These are phyloP conservation scores for Globisporangium alternatum DNA, from an alignment of 352 stramenopile genomes.

Conservation along the genomic window DNA sequence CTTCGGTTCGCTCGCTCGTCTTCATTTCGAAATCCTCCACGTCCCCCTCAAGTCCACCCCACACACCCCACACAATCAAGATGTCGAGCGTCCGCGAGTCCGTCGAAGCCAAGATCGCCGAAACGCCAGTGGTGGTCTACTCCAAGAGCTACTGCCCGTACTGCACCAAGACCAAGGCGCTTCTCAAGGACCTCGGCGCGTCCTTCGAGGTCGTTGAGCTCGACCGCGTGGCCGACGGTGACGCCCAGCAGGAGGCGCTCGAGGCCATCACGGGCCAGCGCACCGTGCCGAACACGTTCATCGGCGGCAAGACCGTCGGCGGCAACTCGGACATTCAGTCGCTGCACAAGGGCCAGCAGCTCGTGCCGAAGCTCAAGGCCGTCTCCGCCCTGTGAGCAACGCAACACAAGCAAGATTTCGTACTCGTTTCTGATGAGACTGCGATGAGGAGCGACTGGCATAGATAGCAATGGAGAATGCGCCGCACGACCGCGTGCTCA, in stretches of 20 bases:
- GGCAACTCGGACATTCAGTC: slow-evolving; percentile 94
- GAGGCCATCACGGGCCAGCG: slow-evolving; percentile 81
- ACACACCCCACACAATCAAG: slow-evolving; percentile 16
- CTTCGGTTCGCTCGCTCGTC: neutral
- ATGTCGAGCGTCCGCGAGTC: slow-evolving; percentile 65
- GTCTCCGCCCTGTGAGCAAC: slow-evolving; percentile 34
- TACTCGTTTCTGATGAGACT: neutral
- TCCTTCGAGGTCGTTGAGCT: slow-evolving; percentile 63
- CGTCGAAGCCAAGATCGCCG: slow-evolving; percentile 60
- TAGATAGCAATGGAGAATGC: neutral
- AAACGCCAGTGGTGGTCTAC: slow-evolving; percentile 75
- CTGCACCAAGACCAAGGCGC: slow-evolving; percentile 78
- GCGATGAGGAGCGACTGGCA: neutral
- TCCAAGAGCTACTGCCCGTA: slow-evolving; percentile 96
- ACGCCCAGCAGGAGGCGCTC: slow-evolving; percentile 57
- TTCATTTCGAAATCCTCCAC: slow-evolving; percentile 8
- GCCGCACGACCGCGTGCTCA: neutral
- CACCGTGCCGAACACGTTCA: slow-evolving; percentile 98
- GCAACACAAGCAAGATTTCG: neutral
- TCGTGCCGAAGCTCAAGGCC: slow-evolving; percentile 87
- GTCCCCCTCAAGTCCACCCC: neutral
- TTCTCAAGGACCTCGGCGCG: slow-evolving; percentile 53
- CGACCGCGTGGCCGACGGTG: slow-evolving; percentile 45
- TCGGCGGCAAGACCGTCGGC: slow-evolving; percentile 92
- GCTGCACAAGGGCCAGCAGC: slow-evolving; percentile 78